Conservation (phyloP, 176 grass and related monocot species). For the Ensete glaucum region DNA sequence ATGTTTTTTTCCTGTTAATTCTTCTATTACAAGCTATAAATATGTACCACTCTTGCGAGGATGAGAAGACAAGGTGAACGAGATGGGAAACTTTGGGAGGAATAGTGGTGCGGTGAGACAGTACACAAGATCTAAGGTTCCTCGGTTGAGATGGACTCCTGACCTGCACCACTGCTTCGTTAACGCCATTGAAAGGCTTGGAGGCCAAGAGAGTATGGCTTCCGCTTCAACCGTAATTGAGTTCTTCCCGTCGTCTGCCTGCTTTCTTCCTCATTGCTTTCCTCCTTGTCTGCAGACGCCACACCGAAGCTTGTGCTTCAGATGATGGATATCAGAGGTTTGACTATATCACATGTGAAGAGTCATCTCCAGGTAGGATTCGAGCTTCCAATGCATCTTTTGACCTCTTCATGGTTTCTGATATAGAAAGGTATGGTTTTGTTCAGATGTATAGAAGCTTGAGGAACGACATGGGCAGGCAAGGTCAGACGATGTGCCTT, state of each 20-base stretch:
- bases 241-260: too few species aligned
- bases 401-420: too few species aligned
- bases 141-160: conserved; percentile 71
- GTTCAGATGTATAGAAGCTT: conserved; percentile 77
- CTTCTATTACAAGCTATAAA: background rate
- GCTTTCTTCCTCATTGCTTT: background rate
- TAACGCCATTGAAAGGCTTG: conserved; percentile 61
- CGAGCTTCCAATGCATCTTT: too few species aligned
- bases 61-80: conserved; percentile 8
- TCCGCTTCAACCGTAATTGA: background rate
- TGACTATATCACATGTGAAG: conserved; percentile 96
- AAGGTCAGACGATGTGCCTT: conserved; percentile 32
- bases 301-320: conserved; percentile 83
- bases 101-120: conserved; percentile 43
- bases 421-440: background rate
- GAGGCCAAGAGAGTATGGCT: conserved; percentile 61
- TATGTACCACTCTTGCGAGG: conserved; percentile 9
- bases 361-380: conserved; percentile 80
- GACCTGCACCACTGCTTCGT: conserved; percentile 80
- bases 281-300: conserved; percentile 40
- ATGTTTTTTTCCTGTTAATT: too few species aligned
- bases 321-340: conserved; percentile 62
- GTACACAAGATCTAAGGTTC: conserved; percentile 74
- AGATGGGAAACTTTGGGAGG: conserved; percentile 30
- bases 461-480: conserved; percentile 38